These are phyloP conservation scores for Russula olivacea DNA, from an alignment of 768 basidiomycete species.

Conservation along the genomic window DNA sequence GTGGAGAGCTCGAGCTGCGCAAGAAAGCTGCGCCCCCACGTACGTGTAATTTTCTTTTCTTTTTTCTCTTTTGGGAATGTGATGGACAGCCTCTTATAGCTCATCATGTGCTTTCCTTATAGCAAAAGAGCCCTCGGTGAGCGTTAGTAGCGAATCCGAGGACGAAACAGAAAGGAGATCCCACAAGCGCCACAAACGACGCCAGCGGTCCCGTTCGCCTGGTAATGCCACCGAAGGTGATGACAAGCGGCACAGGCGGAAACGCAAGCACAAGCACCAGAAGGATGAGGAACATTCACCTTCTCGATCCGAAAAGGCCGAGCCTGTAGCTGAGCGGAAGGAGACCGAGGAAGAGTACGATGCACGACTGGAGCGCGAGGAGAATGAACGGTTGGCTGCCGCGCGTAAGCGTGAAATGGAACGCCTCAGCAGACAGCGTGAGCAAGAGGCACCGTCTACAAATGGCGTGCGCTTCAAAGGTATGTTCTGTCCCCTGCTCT, in stretches of 20 bases:
- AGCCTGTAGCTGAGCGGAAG: conserved; percentile 11
- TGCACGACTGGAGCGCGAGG: conserved; percentile 59
- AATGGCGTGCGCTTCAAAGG: conserved; percentile 65
- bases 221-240: conserved; percentile 9
- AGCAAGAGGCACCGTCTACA: conserved; percentile 31
- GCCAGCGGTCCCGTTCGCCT: conserved; percentile 21
- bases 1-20: conserved; percentile 78
- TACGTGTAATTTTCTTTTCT: conserved; percentile 18
- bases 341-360: conserved; percentile 76
- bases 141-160: conserved; percentile 20
- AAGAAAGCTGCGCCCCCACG: conserved; percentile 31
- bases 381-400: conserved; percentile 50
- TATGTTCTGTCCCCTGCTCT: conserved; percentile 24
- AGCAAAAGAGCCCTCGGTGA: conserved; percentile 20
- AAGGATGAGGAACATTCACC: conserved; percentile 28
- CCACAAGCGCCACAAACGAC: conserved; percentile 23
- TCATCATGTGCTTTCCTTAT: not conserved
- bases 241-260: conserved; percentile 25
- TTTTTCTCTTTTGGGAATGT: not conserved
- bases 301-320: conserved; percentile 10
- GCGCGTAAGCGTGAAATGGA: conserved; percentile 46
- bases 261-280: conserved; percentile 30
- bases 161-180: not conserved
- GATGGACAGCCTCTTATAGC: not conserved
- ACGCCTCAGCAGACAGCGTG: conserved; percentile 39